phyloP scores from a whole-genome alignment of 345 rosid species.

The Camelina laxa region DNA sequence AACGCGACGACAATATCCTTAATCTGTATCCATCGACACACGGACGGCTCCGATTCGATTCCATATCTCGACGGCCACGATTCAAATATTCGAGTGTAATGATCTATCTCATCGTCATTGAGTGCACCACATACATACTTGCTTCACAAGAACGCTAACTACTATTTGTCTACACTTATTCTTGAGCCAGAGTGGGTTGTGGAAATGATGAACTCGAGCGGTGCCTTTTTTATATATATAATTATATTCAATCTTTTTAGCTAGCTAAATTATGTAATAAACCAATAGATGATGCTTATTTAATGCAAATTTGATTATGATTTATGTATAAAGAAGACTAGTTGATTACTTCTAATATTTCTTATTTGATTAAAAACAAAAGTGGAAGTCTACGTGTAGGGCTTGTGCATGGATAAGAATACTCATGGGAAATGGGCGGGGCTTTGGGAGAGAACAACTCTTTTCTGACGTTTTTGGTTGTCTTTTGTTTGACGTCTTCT shows the following conservation, averaged over 20 bases:
- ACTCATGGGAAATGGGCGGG: slow-evolving; percentile 21
- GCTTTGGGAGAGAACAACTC: slow-evolving; percentile 32
- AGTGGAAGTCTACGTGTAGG: slow-evolving; percentile 27
- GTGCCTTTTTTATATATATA: background rate
- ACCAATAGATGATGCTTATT: slow-evolving; percentile 5
- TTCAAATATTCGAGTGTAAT: slow-evolving; percentile 27
- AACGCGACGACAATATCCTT: slow-evolving; percentile 45
- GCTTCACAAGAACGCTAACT: slow-evolving; percentile 45
- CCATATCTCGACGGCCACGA: slow-evolving; percentile 26
- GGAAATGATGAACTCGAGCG: slow-evolving; percentile 26
- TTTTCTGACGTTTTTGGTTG: slow-evolving; percentile 27
- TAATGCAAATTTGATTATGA: background rate
- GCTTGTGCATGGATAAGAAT: slow-evolving; percentile 35
- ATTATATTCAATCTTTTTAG: background rate
- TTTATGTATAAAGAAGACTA: background rate
- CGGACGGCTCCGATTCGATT: slow-evolving; percentile 31
- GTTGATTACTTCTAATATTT: background rate
- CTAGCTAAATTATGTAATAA: background rate
- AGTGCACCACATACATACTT: slow-evolving; percentile 32
- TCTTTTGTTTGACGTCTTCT: slow-evolving; percentile 38
- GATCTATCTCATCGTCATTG: slow-evolving; percentile 22
- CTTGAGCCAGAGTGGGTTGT: slow-evolving; percentile 44
- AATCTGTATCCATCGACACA: slow-evolving; percentile 30
- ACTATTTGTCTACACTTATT: slow-evolving; percentile 26
- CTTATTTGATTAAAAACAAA: too few species aligned